Conservation (phyloP, 2,329 filamentous ascomycete genomes). For the Claviceps sp. region DNA sequence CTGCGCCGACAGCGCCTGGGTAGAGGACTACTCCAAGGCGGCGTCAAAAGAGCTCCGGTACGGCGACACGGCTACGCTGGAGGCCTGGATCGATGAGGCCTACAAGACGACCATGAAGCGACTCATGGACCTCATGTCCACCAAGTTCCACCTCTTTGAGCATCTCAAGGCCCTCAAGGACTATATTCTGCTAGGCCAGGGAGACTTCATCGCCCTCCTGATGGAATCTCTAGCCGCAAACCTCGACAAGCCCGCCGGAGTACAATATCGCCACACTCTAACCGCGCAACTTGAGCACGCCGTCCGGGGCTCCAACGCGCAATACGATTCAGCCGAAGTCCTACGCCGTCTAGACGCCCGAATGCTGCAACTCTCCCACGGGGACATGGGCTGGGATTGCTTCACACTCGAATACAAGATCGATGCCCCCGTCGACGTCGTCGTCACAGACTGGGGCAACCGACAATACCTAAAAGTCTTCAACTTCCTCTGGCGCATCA, state of each 20-base stretch:
- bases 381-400: constrained; percentile 97
- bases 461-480: constrained; percentile 98
- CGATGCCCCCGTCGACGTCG: constrained; percentile 88
- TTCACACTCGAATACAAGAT: constrained; percentile 99
- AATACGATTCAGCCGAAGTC: constrained; percentile 87
- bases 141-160: constrained; percentile 88
- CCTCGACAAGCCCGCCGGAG: constrained; percentile 87
- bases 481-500: constrained; percentile 97
- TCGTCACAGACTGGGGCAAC: constrained; percentile 90
- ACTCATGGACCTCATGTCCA: constrained; percentile 82
- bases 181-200: constrained; percentile 86
- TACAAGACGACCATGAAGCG: constrained; percentile 98
- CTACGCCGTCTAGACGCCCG: constrained; percentile 86
- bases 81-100: constrained; percentile 88
- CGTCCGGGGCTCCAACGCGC: constrained; percentile 91
- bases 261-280: constrained; percentile 89
- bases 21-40: constrained; percentile 85
- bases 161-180: constrained; percentile 86
- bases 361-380: constrained; percentile 92
- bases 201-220: constrained; percentile 90
- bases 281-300: constrained; percentile 97
- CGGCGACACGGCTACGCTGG: constrained; percentile 81
- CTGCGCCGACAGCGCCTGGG: constrained; percentile 88
- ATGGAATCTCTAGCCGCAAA: constrained; percentile 95
- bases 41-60: constrained; percentile 87